Conservation (phyloP, 305 asterid genomes). For the Ilex paraguariensis region DNA sequence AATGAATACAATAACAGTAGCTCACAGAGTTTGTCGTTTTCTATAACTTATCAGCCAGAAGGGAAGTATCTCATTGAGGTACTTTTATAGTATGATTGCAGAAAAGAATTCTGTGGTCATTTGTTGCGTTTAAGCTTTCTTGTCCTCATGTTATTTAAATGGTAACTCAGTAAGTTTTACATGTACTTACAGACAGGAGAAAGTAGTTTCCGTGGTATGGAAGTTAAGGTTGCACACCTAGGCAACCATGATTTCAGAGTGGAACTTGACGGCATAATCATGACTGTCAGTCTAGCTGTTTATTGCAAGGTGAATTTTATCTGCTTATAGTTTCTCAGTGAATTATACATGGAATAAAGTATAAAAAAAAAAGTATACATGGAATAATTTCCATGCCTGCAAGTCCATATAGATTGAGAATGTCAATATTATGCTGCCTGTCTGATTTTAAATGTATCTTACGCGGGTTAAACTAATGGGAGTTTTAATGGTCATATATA, state of each 20-base stretch:
- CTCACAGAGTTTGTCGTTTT: slow-evolving; percentile 34
- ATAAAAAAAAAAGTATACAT: too few species aligned
- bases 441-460: too few species aligned
- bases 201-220: slow-evolving; percentile 41
- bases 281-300: slow-evolving; percentile 60
- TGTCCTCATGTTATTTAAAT: slow-evolving; percentile 5
- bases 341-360: too few species aligned
- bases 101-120: neutral
- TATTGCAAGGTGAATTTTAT: slow-evolving; percentile 59
- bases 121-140: neutral
- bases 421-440: too few species aligned
- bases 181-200: slow-evolving; percentile 52
- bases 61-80: slow-evolving; percentile 84
- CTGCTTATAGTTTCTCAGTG: neutral
- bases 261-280: slow-evolving; percentile 73
- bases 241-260: slow-evolving; percentile 59
- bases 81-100: slow-evolving; percentile 14
- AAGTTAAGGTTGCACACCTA: slow-evolving; percentile 51
- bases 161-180: slow-evolving; percentile 3
- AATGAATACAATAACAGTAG: slow-evolving; percentile 48
- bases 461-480: too few species aligned
- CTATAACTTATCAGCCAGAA: slow-evolving; percentile 45
- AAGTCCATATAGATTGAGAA: too few species aligned
- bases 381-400: too few species aligned
- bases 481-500: too few species aligned